Evolutionary conservation across 805 yeast genomes (phyloP).

Genomic region (Teunomyces tritomae): DNA sequence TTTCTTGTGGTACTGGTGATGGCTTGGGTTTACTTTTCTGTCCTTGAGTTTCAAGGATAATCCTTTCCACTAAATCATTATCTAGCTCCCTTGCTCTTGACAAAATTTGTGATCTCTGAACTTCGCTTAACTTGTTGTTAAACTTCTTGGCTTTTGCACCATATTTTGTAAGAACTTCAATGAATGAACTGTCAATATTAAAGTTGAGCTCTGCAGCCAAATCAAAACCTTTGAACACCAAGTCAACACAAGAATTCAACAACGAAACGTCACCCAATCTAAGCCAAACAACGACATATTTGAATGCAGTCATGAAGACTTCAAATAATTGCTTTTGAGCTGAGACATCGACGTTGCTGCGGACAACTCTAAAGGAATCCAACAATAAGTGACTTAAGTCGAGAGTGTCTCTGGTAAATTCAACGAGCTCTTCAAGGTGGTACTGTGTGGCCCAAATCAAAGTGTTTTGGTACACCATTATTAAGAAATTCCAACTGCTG

Average conservation of each 20-base stretch:
- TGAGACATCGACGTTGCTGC: constrained; percentile 6
- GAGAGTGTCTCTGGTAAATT: constrained; percentile 82
- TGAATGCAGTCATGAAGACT: constrained; percentile 60
- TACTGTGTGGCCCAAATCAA: constrained; percentile 71
- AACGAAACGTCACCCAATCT: constrained; percentile 77
- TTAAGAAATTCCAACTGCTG: constrained; percentile 67
- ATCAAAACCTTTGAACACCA: constrained; percentile 65
- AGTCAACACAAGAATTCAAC: constrained; percentile 65
- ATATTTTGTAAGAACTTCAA: constrained; percentile 57
- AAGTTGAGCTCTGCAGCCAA: constrained; percentile 56
- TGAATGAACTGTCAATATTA: constrained; percentile 49
- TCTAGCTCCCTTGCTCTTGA: constrained; percentile 59
- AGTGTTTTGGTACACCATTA: constrained; percentile 64
- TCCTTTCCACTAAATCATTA: constrained; percentile 49
- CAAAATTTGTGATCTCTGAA: constrained; percentile 64
- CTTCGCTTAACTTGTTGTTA: constrained; percentile 66
- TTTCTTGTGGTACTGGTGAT: constrained; percentile 3
- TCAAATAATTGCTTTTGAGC: constrained; percentile 35
- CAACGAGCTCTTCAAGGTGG: constrained; percentile 56
- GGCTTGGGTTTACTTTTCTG: constrained; percentile 8
- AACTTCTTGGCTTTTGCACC: constrained; percentile 65
- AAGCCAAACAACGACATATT: constrained; percentile 73
- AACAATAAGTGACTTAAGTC: constrained; percentile 71
- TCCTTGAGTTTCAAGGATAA: constrained; percentile 23
- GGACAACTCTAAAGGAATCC: constrained; percentile 56